phyloP scores from a whole-genome alignment of 768 basidiomycete species.

The Lepiota brunneoincarnata region DNA sequence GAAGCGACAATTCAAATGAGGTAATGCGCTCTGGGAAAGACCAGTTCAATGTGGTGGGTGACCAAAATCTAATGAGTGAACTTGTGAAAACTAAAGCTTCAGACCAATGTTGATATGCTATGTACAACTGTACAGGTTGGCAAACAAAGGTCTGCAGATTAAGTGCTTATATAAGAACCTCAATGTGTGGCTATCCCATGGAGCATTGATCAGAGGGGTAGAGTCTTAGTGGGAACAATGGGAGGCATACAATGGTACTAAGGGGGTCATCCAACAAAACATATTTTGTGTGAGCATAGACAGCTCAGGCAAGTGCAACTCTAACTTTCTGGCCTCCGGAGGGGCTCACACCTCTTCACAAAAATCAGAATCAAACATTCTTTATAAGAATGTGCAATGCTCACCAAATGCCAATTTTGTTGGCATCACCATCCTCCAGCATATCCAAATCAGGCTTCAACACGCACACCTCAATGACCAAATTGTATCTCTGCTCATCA shows the following conservation, averaged over 20 bases:
- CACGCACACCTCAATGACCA: slow-evolving; percentile 83
- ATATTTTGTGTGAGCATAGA: slow-evolving; percentile 68
- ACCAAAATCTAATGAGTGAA: slow-evolving; percentile 53
- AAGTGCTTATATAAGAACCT: slow-evolving; percentile 30
- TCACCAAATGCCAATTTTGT: slow-evolving; percentile 76
- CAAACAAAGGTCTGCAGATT: slow-evolving; percentile 29
- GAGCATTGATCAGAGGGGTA: background rate
- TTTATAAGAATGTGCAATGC: slow-evolving; percentile 11
- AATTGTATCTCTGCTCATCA: slow-evolving; percentile 71
- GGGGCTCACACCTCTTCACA: slow-evolving; percentile 63
- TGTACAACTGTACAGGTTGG: slow-evolving; percentile 30
- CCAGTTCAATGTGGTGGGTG: slow-evolving; percentile 82
- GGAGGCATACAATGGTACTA: slow-evolving; percentile 67
- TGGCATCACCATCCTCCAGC: slow-evolving; percentile 82
- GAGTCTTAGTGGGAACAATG: background rate
- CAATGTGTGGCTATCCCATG: slow-evolving; percentile 32
- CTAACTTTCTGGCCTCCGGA: slow-evolving; percentile 86
- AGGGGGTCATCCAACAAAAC: slow-evolving; percentile 81
- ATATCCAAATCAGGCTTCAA: slow-evolving; percentile 77
- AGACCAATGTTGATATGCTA: background rate
- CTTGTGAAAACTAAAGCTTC: background rate
- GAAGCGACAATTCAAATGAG: slow-evolving; percentile 53
- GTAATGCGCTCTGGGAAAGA: slow-evolving; percentile 71
- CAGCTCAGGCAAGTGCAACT: slow-evolving; percentile 80
- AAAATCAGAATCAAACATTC: background rate